A percentile compares a stretch with the other conserved stretches of the same genome.
phyloP scores from a whole-genome alignment of 2,329 filamentous ascomycete species.

The Diaporthe amygdali region DNA sequence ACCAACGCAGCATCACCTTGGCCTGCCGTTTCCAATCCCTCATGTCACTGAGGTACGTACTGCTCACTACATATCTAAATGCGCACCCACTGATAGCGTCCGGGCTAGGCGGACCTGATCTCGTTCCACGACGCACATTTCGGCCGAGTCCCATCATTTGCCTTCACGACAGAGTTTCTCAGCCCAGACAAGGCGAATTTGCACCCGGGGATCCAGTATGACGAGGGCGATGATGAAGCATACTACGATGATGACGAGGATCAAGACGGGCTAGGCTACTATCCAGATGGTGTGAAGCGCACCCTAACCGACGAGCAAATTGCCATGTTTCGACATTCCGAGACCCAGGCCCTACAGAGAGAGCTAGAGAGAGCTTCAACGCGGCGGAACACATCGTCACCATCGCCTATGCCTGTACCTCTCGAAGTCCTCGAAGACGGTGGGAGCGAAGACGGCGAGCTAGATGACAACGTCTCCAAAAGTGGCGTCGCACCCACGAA shows the following conservation, averaged over 20 bases:
- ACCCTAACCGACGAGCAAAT: constrained; percentile 93
- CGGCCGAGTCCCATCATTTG: constrained; percentile 47
- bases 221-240: constrained; percentile 38
- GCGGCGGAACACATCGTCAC: constrained; percentile 8
- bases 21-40: constrained; percentile 34
- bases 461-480: constrained; percentile 31
- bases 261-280: constrained; percentile 77
- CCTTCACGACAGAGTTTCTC: constrained; percentile 54
- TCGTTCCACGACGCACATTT: constrained; percentile 68
- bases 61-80: not conserved
- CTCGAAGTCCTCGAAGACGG: not conserved
- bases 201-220: constrained; percentile 33
- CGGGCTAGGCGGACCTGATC: constrained; percentile 60
- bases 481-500: constrained; percentile 34
- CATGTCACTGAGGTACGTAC: constrained; percentile 44
- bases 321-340: constrained; percentile 86
- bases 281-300: constrained; percentile 83
- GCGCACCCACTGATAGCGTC: constrained; percentile 22
- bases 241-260: constrained; percentile 45
- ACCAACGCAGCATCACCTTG: not conserved
- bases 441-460: constrained; percentile 28
- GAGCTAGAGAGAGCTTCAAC: constrained; percentile 43
- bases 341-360: constrained; percentile 75
- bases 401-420: not conserved
- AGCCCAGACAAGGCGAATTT: constrained; percentile 33